phyloP scores from a whole-genome alignment of 2,329 filamentous ascomycete species.

The Epichloe sibirici region DNA sequence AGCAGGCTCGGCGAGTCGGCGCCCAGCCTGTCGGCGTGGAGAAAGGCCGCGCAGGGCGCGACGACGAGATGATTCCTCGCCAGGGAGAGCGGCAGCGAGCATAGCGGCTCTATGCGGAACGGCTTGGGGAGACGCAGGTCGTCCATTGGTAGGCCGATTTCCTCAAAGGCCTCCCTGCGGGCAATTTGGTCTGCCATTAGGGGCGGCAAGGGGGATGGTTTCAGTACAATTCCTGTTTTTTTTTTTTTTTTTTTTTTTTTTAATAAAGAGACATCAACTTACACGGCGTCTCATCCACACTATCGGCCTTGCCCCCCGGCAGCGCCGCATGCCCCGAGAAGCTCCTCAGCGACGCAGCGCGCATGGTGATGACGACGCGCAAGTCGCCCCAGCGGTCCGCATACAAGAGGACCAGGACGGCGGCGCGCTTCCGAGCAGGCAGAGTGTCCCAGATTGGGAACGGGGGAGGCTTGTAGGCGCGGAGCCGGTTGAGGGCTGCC shows the following conservation, averaged over 20 bases:
- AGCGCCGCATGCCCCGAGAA: slow-evolving; percentile 82
- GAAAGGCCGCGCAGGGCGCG: slow-evolving; percentile 63
- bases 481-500: slow-evolving; percentile 48
- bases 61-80: slow-evolving; percentile 64
- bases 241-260: no score
- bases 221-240: no score
- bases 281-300: slow-evolving; percentile 47
- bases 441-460: slow-evolving; percentile 51
- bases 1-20: slow-evolving; percentile 25
- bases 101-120: slow-evolving; percentile 79
- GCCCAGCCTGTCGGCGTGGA: slow-evolving; percentile 44
- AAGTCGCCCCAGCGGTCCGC: slow-evolving; percentile 73
- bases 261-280: slow-evolving; percentile 14
- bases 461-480: slow-evolving; percentile 47
- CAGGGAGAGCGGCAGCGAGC: slow-evolving; percentile 65
- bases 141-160: slow-evolving; percentile 75
- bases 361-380: slow-evolving; percentile 57
- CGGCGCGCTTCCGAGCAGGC: slow-evolving; percentile 58
- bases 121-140: slow-evolving; percentile 57
- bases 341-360: slow-evolving; percentile 48
- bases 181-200: slow-evolving; percentile 57
- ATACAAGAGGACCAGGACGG: slow-evolving; percentile 79
- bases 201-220: no score
- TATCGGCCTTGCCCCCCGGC: slow-evolving; percentile 64
- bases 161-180: slow-evolving; percentile 79